Conservation (phyloP, 495 filamentous ascomycete genomes). For the Penicillium pulvis region DNA sequence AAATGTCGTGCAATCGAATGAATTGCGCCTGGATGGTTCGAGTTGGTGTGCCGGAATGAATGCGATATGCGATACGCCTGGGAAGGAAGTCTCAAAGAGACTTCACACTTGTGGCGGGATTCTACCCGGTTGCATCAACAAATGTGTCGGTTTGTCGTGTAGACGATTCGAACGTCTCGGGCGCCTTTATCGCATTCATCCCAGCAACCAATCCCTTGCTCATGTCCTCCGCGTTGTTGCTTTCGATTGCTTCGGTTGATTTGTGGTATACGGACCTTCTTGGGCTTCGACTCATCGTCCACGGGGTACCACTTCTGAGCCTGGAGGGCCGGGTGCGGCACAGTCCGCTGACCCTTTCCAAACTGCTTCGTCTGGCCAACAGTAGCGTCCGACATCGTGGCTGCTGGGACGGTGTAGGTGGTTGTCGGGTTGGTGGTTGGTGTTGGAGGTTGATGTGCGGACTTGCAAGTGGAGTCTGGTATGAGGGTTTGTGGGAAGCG, state of each 20-base stretch:
- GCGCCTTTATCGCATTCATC: constrained; percentile 41
- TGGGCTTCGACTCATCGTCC: constrained; percentile 85
- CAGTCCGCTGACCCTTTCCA: constrained; percentile 91
- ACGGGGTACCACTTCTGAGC: constrained; percentile 99
- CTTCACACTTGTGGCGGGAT: not conserved
- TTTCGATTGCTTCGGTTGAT: constrained; percentile 19
- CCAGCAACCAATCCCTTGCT: constrained; percentile 29
- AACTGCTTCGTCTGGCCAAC: constrained; percentile 84
- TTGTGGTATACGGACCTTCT: constrained; percentile 72
- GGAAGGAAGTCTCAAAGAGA: not conserved
- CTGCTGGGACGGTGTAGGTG: constrained; percentile 49
- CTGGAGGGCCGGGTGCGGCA: constrained; percentile 83
- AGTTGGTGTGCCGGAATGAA: constrained; percentile 7
- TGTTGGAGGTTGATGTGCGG: constrained; percentile 47
- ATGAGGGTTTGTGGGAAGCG: constrained; percentile 32
- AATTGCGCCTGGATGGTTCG: not conserved
- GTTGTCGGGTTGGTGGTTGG: constrained; percentile 53
- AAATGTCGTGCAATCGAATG: not conserved
- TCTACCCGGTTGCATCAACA: constrained; percentile 14
- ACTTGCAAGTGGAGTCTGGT: constrained; percentile 34
- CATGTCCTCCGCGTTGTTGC: constrained; percentile 20
- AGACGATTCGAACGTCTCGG: constrained; percentile 19
- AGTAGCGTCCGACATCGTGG: constrained; percentile 65
- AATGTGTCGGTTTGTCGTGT: constrained; percentile 8
- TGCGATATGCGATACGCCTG: constrained; percentile 15